A percentile compares a stretch with the other conserved stretches of the same genome.
Conservation (phyloP, 352 stramenopile species). For the Phytophthora megakarya region DNA sequence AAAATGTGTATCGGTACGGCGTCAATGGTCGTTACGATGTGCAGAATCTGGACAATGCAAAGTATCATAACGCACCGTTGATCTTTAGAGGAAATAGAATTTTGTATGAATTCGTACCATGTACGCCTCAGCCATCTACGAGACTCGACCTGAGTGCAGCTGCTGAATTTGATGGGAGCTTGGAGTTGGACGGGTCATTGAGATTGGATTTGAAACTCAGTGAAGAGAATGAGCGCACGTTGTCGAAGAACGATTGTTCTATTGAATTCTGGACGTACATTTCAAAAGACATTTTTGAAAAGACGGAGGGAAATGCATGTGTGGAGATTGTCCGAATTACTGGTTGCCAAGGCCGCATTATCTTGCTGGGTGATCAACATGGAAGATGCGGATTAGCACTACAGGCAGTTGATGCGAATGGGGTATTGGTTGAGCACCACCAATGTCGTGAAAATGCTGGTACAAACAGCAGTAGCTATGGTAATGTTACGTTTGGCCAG, state of each 20-base stretch:
- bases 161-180: constrained; percentile 22
- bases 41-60: constrained; percentile 29
- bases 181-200: constrained; percentile 45
- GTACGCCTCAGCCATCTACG: constrained; percentile 1
- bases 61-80: constrained; percentile 37
- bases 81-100: constrained; percentile 52
- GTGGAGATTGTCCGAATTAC: constrained; percentile 40
- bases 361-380: constrained; percentile 24
- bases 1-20: constrained; percentile 68
- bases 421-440: constrained; percentile 6
- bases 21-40: constrained; percentile 69
- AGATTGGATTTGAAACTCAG: constrained; percentile 27
- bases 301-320: neutral
- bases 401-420: constrained; percentile 14
- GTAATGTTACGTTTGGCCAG: constrained; percentile 24
- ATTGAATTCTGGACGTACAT: constrained; percentile 57
- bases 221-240: constrained; percentile 19
- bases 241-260: constrained; percentile 46
- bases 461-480: neutral
- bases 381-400: constrained; percentile 20
- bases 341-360: constrained; percentile 4
- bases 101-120: constrained; percentile 45
- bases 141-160: constrained; percentile 21
- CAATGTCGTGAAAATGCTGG: neutral
- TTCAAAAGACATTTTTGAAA: constrained; percentile 11